phyloP scores from a whole-genome alignment of 208 protist genomes.

The Acanthamoeba royreba region DNA sequence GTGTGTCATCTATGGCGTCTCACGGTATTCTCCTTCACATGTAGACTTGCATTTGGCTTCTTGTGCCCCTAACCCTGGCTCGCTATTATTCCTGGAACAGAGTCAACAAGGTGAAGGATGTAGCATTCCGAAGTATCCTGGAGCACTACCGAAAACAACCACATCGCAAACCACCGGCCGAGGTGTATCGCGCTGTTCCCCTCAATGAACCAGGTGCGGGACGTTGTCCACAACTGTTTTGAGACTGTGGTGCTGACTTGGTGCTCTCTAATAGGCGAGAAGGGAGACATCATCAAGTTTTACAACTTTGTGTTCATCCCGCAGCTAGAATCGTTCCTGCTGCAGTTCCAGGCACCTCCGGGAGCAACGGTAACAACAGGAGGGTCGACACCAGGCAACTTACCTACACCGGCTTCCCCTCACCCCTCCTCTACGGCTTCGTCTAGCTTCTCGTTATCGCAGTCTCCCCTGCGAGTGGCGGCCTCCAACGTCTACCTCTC shows the following conservation, averaged over 20 bases:
- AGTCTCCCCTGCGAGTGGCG: background rate
- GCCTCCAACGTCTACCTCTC: background rate
- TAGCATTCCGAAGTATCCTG: conserved; percentile 7
- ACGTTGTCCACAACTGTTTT: no score
- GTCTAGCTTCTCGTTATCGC: background rate
- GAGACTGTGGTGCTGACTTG: no score
- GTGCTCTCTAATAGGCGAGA: no score
- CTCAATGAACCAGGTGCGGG: conserved; percentile 2
- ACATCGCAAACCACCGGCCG: background rate
- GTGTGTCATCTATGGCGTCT: conserved; percentile 6
- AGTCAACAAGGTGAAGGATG: conserved; percentile 23
- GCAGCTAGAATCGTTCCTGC: background rate
- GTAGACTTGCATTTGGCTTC: no score
- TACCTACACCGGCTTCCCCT: background rate
- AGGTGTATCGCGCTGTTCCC: background rate
- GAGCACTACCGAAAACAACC: conserved; percentile 35
- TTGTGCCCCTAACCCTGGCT: no score
- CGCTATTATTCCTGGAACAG: background rate
- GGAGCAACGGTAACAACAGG: background rate
- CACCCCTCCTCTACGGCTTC: background rate
- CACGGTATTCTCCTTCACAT: background rate
- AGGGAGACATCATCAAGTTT: conserved; percentile 26
- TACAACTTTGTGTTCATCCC: conserved; percentile 22
- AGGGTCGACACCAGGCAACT: background rate
- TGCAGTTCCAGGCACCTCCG: background rate